Conservation (phyloP, 106 monocot species). For the Dendrobium chrysotoxum region DNA sequence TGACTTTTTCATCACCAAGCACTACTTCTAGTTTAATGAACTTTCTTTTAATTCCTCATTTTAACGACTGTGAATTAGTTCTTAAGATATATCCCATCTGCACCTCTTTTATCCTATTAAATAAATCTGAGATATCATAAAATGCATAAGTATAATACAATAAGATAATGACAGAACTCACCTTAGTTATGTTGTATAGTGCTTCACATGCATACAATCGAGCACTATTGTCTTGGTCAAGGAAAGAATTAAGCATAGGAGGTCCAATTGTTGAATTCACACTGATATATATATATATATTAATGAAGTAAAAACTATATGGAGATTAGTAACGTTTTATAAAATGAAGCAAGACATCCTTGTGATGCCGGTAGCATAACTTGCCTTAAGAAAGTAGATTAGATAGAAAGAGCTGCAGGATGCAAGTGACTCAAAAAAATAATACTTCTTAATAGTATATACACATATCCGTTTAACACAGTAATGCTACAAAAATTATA, state of each 20-base stretch:
- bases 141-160: constrained; percentile 6
- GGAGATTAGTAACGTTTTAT: too few species aligned
- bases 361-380: too few species aligned
- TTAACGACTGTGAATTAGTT: neutral
- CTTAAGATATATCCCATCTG: neutral
- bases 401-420: too few species aligned
- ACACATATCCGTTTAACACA: too few species aligned
- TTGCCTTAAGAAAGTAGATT: too few species aligned
- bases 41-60: too few species aligned
- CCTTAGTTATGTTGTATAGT: constrained; percentile 99
- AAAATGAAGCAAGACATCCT: too few species aligned
- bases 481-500: too few species aligned
- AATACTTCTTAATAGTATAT: too few species aligned
- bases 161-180: constrained; percentile 8
- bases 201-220: constrained; percentile 99
- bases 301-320: neutral
- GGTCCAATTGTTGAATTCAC: constrained; percentile 70
- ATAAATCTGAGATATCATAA: neutral
- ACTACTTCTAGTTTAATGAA: too few species aligned
- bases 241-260: constrained; percentile 78
- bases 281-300: neutral
- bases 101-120: neutral
- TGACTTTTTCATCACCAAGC: too few species aligned
- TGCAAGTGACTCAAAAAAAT: too few species aligned
- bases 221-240: constrained; percentile 91